phyloP scores from a whole-genome alignment of 2,329 filamentous ascomycete genomes.

The Epichloe baconii region DNA sequence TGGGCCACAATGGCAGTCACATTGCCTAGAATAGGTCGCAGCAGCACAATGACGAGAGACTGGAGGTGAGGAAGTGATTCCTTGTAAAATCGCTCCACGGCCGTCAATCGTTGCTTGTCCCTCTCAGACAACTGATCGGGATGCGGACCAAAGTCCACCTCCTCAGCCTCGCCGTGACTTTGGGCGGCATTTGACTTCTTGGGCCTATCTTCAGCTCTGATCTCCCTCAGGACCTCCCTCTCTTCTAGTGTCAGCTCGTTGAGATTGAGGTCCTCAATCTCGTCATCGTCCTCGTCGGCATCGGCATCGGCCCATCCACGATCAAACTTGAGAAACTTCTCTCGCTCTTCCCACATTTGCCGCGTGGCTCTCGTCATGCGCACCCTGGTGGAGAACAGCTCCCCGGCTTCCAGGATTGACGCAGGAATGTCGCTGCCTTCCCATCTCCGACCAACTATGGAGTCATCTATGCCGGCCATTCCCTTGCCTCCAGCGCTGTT shows the following conservation, averaged over 20 bases:
- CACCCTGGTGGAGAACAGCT: slow-evolving; percentile 80
- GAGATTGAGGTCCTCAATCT: slow-evolving; percentile 35
- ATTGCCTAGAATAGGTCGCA: slow-evolving; percentile 78
- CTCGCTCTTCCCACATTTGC: slow-evolving; percentile 89
- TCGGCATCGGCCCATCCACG: slow-evolving; percentile 62
- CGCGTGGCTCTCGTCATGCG: slow-evolving; percentile 83
- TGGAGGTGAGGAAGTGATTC: slow-evolving; percentile 74
- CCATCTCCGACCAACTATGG: slow-evolving; percentile 73
- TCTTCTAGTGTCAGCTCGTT: slow-evolving; percentile 29
- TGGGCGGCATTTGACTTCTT: slow-evolving; percentile 11
- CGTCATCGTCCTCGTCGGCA: slow-evolving; percentile 26
- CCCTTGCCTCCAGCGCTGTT: slow-evolving; percentile 88
- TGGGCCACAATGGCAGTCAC: slow-evolving; percentile 72
- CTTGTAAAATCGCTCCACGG: slow-evolving; percentile 72
- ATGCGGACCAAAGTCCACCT: slow-evolving; percentile 34
- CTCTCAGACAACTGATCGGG: slow-evolving; percentile 35
- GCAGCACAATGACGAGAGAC: slow-evolving; percentile 80
- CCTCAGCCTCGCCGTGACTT: slow-evolving; percentile 14
- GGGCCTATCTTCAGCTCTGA: slow-evolving; percentile 22
- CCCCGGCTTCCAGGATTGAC: slow-evolving; percentile 88
- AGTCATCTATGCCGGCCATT: slow-evolving; percentile 63
- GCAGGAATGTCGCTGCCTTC: slow-evolving; percentile 88
- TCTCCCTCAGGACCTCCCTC: slow-evolving; percentile 28
- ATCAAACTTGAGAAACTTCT: slow-evolving; percentile 83
- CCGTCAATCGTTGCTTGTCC: slow-evolving; percentile 50